Percentiles rank a stretch among this genome's conserved stretches.
Evolutionary conservation across 2,329 filamentous ascomycete genomes (phyloP).

Genomic region (Stenocarpella maydis): DNA sequence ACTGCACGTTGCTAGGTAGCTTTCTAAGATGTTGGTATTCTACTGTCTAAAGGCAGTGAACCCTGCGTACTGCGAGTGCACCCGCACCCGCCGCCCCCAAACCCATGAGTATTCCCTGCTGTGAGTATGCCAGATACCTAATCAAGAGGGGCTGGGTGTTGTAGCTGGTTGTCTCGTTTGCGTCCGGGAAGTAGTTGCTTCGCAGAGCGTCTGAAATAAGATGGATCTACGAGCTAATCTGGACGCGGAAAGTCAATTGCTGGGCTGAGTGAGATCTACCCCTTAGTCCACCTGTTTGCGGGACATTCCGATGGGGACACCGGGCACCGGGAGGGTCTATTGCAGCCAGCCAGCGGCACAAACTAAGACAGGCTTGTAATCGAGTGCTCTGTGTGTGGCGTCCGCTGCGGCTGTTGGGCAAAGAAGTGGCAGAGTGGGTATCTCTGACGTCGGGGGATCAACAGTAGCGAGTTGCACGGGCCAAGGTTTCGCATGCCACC

Average conservation of each 20-base stretch:
- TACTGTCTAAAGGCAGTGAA: background rate
- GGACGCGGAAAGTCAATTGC: background rate
- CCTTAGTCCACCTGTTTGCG: background rate
- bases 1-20: background rate
- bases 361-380: too few relatives aligned
- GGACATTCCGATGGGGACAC: background rate
- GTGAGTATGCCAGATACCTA: background rate
- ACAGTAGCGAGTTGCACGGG: background rate
- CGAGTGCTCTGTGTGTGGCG: background rate
- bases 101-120: background rate
- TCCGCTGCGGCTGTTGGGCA: background rate
- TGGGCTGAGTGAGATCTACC: background rate
- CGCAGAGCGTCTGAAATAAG: too few relatives aligned
- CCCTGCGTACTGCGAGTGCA: background rate
- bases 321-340: background rate
- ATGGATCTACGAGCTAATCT: background rate
- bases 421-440: conserved; percentile 20
- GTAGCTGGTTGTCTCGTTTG: too few relatives aligned
- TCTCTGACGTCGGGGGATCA: conserved; percentile 25
- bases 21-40: background rate
- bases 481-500: conserved; percentile 13
- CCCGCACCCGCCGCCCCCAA: background rate
- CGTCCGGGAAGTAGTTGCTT: too few relatives aligned
- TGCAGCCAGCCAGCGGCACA: background rate
- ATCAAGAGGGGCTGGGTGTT: too few relatives aligned